Evolutionary conservation across 1,284 basidiomycete genomes (phyloP).

Genomic region (Wallemia mellicola): DNA sequence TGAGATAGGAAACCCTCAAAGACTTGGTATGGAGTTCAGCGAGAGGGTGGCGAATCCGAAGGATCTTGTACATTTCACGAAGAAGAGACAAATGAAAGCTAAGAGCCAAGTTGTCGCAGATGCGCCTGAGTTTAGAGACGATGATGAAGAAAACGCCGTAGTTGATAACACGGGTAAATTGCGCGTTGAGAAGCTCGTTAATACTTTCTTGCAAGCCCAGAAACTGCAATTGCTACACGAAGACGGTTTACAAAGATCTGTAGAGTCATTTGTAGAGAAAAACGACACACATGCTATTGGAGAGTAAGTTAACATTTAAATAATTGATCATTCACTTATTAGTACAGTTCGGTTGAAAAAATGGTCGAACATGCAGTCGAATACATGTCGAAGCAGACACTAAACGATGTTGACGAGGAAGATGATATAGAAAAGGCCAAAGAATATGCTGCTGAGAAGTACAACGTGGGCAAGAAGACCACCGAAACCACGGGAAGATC

Average conservation of each 20-base stretch:
- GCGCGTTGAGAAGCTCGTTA: constrained; percentile 45
- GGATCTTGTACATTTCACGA: constrained; percentile 68
- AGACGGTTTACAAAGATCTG: constrained; percentile 60
- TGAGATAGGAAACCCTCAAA: constrained; percentile 71
- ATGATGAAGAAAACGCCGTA: constrained; percentile 26
- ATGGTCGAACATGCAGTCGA: background rate
- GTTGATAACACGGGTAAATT: constrained; percentile 37
- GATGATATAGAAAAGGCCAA: background rate
- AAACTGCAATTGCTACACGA: constrained; percentile 62
- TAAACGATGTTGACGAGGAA: background rate
- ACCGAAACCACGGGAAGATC: too few species aligned
- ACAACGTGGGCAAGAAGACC: background rate
- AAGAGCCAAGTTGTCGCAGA: constrained; percentile 28
- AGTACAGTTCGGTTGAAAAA: too few species aligned
- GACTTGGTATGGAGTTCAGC: constrained; percentile 85
- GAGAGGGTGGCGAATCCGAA: constrained; percentile 77
- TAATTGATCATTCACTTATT: too few species aligned
- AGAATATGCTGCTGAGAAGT: background rate
- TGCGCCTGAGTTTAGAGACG: constrained; percentile 38
- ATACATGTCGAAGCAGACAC: background rate
- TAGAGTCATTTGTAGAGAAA: constrained; percentile 79
- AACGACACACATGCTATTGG: constrained; percentile 63
- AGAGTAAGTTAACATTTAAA: too few species aligned
- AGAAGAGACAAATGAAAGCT: constrained; percentile 24
- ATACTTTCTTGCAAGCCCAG: constrained; percentile 63